A percentile compares a stretch with the other conserved stretches of the same genome.
Conservation (phyloP, 257 asterid genomes). For the Craterostigma plantagineum region DNA sequence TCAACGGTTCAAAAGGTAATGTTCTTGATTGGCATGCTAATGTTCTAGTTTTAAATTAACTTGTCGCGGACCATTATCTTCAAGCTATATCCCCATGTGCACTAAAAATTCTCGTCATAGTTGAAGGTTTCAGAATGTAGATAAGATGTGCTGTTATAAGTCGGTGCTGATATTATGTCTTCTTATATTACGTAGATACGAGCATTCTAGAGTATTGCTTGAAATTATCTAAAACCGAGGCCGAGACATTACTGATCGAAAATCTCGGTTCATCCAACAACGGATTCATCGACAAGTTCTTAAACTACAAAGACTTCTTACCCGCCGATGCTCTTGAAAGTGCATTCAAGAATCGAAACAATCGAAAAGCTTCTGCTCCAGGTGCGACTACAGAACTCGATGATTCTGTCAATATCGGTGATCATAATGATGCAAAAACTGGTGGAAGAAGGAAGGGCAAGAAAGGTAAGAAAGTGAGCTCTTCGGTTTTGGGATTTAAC, state of each 20-base stretch:
- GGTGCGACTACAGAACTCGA: too few relatives aligned
- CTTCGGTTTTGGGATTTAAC: conserved; percentile 48
- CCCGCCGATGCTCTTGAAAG: conserved; percentile 61
- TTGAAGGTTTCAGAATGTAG: too few relatives aligned
- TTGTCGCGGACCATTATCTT: too few relatives aligned
- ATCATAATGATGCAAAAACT: conserved; percentile 15
- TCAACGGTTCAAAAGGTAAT: conserved; percentile 74
- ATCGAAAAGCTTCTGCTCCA: conserved; percentile 18
- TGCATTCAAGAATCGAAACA: conserved; percentile 43
- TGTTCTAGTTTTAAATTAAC: neutral
- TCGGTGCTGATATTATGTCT: too few relatives aligned
- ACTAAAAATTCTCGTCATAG: too few relatives aligned
- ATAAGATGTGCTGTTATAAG: neutral
- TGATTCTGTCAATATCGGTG: too few relatives aligned
- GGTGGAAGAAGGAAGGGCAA: conserved; percentile 31
- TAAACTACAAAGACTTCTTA: conserved; percentile 66
- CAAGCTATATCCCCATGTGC: too few relatives aligned
- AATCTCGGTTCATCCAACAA: conserved; percentile 76
- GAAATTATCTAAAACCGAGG: conserved; percentile 73
- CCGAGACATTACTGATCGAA: conserved; percentile 61
- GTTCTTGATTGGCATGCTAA: neutral
- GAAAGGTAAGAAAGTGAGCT: conserved; percentile 42
- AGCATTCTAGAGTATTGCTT: conserved; percentile 70
- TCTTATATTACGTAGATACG: conserved; percentile 32
- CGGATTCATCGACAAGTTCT: conserved; percentile 75